These are phyloP conservation scores for Chaetomium sp. DNA, from an alignment of 2,329 filamentous ascomycete genomes.

Conservation along the genomic window DNA sequence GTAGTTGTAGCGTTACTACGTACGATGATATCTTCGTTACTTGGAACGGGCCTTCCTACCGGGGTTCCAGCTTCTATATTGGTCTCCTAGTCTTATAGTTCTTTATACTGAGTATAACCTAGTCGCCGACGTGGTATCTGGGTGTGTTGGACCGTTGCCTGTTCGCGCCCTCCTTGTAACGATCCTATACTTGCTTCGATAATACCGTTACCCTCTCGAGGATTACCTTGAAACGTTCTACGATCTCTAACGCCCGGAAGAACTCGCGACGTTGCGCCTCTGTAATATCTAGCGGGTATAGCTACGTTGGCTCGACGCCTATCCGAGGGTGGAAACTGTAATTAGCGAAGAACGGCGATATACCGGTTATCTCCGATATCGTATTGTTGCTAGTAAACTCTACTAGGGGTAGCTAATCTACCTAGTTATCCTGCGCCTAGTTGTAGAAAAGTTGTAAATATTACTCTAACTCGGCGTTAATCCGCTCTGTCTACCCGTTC, in stretches of 20 bases:
- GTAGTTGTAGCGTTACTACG: slow-evolving; percentile 7
- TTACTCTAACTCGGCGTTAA: slow-evolving; percentile 14
- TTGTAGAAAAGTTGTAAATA: neutral
- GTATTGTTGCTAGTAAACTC: slow-evolving; percentile 11
- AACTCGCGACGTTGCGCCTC: neutral
- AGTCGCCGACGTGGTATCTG: neutral
- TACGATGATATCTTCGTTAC: slow-evolving; percentile 2
- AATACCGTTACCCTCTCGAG: neutral
- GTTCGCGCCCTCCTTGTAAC: neutral
- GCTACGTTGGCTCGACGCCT: neutral
- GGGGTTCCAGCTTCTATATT: neutral
- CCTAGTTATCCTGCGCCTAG: too few relatives aligned
- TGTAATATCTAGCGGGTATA: neutral
- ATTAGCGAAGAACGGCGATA: slow-evolving; percentile 5
- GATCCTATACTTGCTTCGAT: neutral
- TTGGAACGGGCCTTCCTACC: slow-evolving; percentile 4
- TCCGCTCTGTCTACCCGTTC: neutral
- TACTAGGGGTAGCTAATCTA: neutral
- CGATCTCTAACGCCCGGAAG: neutral
- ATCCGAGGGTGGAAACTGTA: slow-evolving; percentile 8
- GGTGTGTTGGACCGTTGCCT: neutral
- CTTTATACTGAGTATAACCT: neutral
- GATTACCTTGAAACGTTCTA: neutral
- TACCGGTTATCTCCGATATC: neutral
- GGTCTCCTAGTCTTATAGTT: neutral